A percentile compares a stretch with the other conserved stretches of the same genome.
Conservation (phyloP, 768 basidiomycete genomes). For the Lactifluus subvellereus region DNA sequence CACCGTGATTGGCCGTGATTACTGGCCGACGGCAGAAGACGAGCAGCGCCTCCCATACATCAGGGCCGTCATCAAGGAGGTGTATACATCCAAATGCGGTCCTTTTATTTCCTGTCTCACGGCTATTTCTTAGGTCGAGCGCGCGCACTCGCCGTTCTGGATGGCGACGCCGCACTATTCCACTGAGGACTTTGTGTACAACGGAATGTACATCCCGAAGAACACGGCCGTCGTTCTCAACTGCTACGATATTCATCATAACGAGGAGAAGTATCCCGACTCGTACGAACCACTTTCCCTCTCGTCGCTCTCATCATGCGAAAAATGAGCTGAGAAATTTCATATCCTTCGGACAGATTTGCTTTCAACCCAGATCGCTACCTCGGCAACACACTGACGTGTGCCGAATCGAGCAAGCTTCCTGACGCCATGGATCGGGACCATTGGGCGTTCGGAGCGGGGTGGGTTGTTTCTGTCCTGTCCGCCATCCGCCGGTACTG, state of each 20-base stretch:
- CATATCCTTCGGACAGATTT: constrained; percentile 15
- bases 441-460: constrained; percentile 47
- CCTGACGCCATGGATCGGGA: constrained; percentile 41
- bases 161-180: constrained; percentile 30
- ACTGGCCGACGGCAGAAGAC: constrained; percentile 27
- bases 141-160: constrained; percentile 30
- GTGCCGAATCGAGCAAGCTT: constrained; percentile 41
- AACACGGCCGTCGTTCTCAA: constrained; percentile 30
- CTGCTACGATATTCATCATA: constrained; percentile 27
- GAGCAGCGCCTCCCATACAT: constrained; percentile 28
- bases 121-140: constrained; percentile 23
- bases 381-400: constrained; percentile 34
- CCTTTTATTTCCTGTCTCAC: neutral
- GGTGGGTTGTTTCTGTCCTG: constrained; percentile 31
- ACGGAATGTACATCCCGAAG: constrained; percentile 31
- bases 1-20: constrained; percentile 25
- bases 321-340: neutral
- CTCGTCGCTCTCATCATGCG: too few species aligned
- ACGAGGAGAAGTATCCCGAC: constrained; percentile 36
- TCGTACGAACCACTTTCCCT: constrained; percentile 30
- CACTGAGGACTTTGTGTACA: constrained; percentile 31
- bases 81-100: neutral
- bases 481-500: neutral
- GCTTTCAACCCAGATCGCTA: constrained; percentile 43
- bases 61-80: constrained; percentile 29